Evolutionary conservation across 2,329 filamentous ascomycete genomes (phyloP), one percentile per base, ranked within the genome.

Genomic region (Mollisia scopiformis): DNA sequence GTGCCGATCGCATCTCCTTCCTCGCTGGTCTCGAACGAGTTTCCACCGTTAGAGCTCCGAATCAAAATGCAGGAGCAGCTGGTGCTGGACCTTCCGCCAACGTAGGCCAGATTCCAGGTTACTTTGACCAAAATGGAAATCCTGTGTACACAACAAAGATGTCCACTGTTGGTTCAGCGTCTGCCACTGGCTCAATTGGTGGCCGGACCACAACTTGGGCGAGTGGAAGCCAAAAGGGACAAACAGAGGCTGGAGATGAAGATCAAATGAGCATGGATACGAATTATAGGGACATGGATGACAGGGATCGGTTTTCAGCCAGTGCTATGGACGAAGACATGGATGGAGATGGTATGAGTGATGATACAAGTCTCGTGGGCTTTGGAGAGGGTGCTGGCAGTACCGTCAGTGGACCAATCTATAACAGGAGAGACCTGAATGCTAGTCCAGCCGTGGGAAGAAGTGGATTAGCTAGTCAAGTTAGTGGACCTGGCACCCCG

Each of bases 1-100:
- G 93, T 68, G 93, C 92, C 65, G 93, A 97, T 77, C 93, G 94
- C 71, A 97, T 98, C 76, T 97, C 93, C 46, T 93, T 94, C 54
- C 87, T 97, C 23, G 91, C 93, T 13, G 94, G 94, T n/a, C 85
- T 97, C 37, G 93, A 96, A 75, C 88, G 91, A 59, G 88, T 97
- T 59, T 88, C 90, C 16, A 91, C 92, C n/a, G 83, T 89, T 46
- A 88, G 91, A 63, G 71, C 77, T 6, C 50, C 62, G 33, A 62
- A 72, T 72, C 54, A 65, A 35, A 62, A 72, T 63, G 68, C 76
- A 63, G 62, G 59, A 68, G 69, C 69, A 70, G 66, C 66, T 72
- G 64, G 64, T 75, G 57, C 70, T 72, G 59, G 54, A 19, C 46
- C 52, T n/a, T 43, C 52, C 0, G 43, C 63, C 3, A 46, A 39